A percentile compares a stretch with the other conserved stretches of the same genome.
Evolutionary conservation across 805 yeast genomes (phyloP).

Genomic region (Blastobotrys peoriensis): DNA sequence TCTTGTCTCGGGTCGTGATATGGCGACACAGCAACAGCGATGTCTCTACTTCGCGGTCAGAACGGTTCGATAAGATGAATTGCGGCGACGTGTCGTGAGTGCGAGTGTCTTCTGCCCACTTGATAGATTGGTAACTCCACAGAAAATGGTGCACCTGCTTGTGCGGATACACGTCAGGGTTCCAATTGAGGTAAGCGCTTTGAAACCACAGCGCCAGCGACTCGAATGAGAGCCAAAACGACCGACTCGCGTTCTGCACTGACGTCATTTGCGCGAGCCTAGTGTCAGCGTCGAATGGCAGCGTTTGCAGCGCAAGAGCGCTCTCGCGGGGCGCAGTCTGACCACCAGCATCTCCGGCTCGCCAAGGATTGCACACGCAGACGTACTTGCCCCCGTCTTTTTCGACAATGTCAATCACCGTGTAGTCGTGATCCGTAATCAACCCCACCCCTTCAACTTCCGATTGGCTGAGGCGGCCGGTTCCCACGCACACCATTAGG

Average conservation of each 20-base stretch:
- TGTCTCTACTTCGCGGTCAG: slow-evolving; percentile 26
- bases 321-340: background rate
- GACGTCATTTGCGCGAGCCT: background rate
- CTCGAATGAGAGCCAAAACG: slow-evolving; percentile 26
- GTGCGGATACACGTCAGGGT: slow-evolving; percentile 31
- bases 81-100: slow-evolving; percentile 38
- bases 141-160: slow-evolving; percentile 26
- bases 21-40: slow-evolving; percentile 51
- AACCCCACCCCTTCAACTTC: slow-evolving; percentile 35
- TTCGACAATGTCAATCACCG: slow-evolving; percentile 39
- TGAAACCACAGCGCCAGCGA: slow-evolving; percentile 38
- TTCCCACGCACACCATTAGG: slow-evolving; percentile 61
- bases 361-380: slow-evolving; percentile 45
- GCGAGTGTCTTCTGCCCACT: slow-evolving; percentile 14
- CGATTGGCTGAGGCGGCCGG: slow-evolving; percentile 39
- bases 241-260: slow-evolving; percentile 9
- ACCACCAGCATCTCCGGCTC: slow-evolving; percentile 6
- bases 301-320: slow-evolving; percentile 1
- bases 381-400: slow-evolving; percentile 22
- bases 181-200: slow-evolving; percentile 64
- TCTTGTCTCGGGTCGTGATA: slow-evolving; percentile 16
- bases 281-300: slow-evolving; percentile 1
- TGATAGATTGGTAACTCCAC: slow-evolving; percentile 25
- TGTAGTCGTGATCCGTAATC: slow-evolving; percentile 64
- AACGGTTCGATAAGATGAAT: slow-evolving; percentile 34